Evolutionary conservation across 129 eudicot genomes (phyloP), one percentile per base, ranked within the genome.

Genomic region (Saposhnikovia divaricata): DNA sequence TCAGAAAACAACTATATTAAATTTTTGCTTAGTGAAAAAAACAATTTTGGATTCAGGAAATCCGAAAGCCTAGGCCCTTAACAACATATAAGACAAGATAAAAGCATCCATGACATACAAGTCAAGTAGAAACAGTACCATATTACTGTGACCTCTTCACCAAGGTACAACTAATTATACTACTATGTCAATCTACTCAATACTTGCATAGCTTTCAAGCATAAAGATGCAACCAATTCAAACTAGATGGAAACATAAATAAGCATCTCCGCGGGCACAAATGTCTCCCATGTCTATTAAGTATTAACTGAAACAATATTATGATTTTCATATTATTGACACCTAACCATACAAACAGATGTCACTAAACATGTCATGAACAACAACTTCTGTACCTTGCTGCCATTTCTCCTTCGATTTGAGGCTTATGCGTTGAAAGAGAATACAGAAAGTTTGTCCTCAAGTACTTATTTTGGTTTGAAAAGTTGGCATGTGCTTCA

Each of bases 381-480:
- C 7, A 65, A 31, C 65, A 65, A 34, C 74, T 13, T 77, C 50
- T 72, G 71, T 83, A 94, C 98, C 97, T 88, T 55, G 83, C 61
- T 74, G 86, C 51, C 87, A 85, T 91, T 44, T 81, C 82, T 82
- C 83, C 91, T 85, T 82, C 90, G 81, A 25, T 73, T 46, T 79
- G 77, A 74, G 94, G 91, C 77, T 86, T 95, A 82, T 92, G 99
- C 42, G 87, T 79, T 19, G 93, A 42, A 82, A 95, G 69, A 7
- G 99, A 92, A 80, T 75, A 89, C 45, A 95, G 93, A 44, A 95
- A 86, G 80, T 82, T 90, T 27, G 97, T 83, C 42, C 81, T 87
- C 84, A 94, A 82, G 78, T 85, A 87, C 79, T 85, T 85, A 45
- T 89, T 85, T 83, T 90, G 96, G 66, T 79, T 86, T 65, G 81